Percentiles rank a stretch among this genome's conserved stretches.
These are phyloP conservation scores for Penicillium nucicola DNA, from an alignment of 495 filamentous ascomycete genomes.

Conservation along the genomic window DNA sequence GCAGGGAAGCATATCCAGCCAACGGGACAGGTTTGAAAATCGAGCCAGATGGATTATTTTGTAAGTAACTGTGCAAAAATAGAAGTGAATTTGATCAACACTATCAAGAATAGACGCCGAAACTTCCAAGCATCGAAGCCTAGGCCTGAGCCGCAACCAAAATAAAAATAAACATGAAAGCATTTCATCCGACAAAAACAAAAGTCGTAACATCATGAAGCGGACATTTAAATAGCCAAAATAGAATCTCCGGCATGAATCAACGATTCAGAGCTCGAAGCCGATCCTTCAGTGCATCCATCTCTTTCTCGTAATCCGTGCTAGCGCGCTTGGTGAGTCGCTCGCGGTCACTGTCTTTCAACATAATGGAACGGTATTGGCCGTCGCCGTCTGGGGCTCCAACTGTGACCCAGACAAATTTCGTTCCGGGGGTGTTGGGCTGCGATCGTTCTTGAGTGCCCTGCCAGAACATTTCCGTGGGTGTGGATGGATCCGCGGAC, in stretches of 20 bases:
- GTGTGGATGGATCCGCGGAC: conserved; percentile 37
- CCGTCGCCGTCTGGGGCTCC: conserved; percentile 73
- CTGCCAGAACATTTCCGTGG: conserved; percentile 60
- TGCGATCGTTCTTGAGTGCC: conserved; percentile 56
- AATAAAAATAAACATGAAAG: conserved; percentile 2
- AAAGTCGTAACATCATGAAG: conserved; percentile 30
- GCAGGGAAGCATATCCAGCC: too few species aligned
- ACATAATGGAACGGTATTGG: conserved; percentile 41
- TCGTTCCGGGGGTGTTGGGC: conserved; percentile 54
- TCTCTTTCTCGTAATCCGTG: conserved; percentile 26
- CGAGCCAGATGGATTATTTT: too few species aligned
- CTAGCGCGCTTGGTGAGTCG: conserved; percentile 11
- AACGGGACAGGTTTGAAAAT: too few species aligned
- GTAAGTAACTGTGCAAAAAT: too few species aligned
- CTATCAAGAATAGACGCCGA: background rate
- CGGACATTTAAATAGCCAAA: conserved; percentile 12
- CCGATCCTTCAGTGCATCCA: conserved; percentile 35
- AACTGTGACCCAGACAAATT: conserved; percentile 82
- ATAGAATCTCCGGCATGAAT: conserved; percentile 5
- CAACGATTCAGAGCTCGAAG: conserved; percentile 27
- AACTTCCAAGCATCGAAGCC: background rate
- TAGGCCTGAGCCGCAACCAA: background rate
- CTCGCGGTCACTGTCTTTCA: conserved; percentile 26
- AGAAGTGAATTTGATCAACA: too few species aligned
- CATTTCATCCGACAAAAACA: conserved; percentile 4